Base-by-base conservation (phyloP, 2,329 filamentous ascomycete species). In the Colletotrichum coccodes region DNA sequence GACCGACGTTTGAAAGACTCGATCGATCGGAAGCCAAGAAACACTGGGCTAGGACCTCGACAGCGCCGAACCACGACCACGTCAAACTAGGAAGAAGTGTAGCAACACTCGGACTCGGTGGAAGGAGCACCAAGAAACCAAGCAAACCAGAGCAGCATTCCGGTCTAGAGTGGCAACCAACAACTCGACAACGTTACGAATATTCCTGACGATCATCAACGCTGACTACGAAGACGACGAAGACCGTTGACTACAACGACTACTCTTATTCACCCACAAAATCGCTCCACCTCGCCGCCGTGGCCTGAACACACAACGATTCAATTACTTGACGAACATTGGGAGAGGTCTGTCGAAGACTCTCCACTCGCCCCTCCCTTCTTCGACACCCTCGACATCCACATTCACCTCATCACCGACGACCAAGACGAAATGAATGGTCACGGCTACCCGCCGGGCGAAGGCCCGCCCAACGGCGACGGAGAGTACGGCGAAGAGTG, bases 401-500 rank as follows among this genome's bases (percentile, higher is more conserved):
- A n/a, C 40, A 58, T 54, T 30, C 30, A 47, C 28, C 28, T 58
- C 38, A 62, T 23, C n/a, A 46, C 54, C 59, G 34, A 53, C 46
- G 70, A 78, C 64, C 30, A 36, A 47, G 32, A 36, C 47, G 23
- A 59, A 66, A 83, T 83, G 81, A 79, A 79, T 73, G 79, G 79
- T 73, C 79, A 77, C 75, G 75, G 75, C 74, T 77, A 75, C 68
- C 76, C 79, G 66, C 75, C 75, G 72, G 73, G 74, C 72, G 73
- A 77, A 49, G 74, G 73, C 64, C 73, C 65, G 47, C 56, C 74
- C 40, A 71, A 76, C 60, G 70, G 75, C 49, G 74, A 75, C 71
- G 79, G 75, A 44, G 82, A 85, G 7, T 88, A 89, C 75, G 91
- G 91, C 76, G 92, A 94, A 76, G 87, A 88, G 76, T 93, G 91